phyloP scores from a whole-genome alignment of 805 yeast species.

The Babjeviella inositovora region DNA sequence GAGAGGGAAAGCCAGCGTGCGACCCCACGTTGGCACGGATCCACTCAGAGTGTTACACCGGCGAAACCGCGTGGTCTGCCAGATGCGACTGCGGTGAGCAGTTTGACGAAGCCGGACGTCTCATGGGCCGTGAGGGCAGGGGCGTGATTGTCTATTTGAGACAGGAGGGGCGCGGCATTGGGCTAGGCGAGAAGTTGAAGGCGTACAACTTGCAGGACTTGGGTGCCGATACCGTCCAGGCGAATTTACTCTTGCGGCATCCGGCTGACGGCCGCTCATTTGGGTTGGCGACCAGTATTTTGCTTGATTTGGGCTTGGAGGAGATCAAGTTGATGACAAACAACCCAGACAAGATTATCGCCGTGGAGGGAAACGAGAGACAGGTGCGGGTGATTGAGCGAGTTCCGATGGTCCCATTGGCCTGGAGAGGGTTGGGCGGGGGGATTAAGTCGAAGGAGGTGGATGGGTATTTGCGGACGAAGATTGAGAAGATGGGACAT shows the following conservation, averaged over 20 bases:
- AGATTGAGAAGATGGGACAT: constrained; percentile 97
- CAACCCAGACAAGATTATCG: constrained; percentile 90
- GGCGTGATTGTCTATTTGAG: constrained; percentile 93
- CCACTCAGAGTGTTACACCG: constrained; percentile 96
- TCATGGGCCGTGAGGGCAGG: constrained; percentile 75
- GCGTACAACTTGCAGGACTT: constrained; percentile 94
- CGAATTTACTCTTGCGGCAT: constrained; percentile 80
- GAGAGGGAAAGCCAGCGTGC: constrained; percentile 11
- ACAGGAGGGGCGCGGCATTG: constrained; percentile 98
- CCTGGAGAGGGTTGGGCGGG: constrained; percentile 44
- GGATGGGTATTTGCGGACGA: constrained; percentile 85
- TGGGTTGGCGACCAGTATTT: constrained; percentile 84
- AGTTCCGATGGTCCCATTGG: constrained; percentile 93
- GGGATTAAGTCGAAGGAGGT: constrained; percentile 80
- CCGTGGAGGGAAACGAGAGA: constrained; percentile 79
- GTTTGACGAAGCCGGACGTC: constrained; percentile 91
- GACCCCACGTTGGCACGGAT: constrained; percentile 64
- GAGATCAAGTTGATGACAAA: constrained; percentile 75
- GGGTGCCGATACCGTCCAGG: constrained; percentile 98
- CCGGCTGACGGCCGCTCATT: constrained; percentile 98
- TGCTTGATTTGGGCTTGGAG: constrained; percentile 63
- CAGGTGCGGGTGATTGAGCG: constrained; percentile 69
- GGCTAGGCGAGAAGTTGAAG: constrained; percentile 92
- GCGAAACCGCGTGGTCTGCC: constrained; percentile 98
- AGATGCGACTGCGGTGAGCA: constrained; percentile 99